Evolutionary conservation across 2,329 filamentous ascomycete genomes (phyloP).

Genomic region (Tolypocladium album): DNA sequence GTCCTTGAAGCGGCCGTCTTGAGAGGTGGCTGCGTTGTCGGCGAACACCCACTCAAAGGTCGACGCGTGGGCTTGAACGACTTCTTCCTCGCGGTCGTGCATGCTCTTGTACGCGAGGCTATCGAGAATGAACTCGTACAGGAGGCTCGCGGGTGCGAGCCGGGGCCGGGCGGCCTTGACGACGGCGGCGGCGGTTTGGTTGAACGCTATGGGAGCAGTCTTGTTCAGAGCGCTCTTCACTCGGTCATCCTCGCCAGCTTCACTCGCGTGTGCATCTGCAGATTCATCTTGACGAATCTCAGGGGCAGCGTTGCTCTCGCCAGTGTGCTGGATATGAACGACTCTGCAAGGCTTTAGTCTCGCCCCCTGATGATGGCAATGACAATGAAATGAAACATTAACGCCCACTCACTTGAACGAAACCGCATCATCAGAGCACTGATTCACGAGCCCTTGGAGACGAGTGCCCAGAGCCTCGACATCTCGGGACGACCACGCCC

Average conservation of each 20-base stretch:
- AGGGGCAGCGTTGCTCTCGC: not conserved
- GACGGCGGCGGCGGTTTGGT: too few relatives aligned
- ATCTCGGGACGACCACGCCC: constrained; percentile 9
- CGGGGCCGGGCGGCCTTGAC: not conserved
- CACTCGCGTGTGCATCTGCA: not conserved
- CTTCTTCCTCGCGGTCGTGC: constrained; percentile 18
- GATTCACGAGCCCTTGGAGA: constrained; percentile 6
- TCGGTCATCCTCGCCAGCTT: not conserved
- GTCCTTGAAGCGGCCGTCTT: constrained; percentile 10
- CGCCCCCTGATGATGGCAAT: not conserved
- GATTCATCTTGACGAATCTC: not conserved
- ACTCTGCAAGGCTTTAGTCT: not conserved
- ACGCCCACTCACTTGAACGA: not conserved
- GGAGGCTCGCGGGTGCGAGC: constrained; percentile 9
- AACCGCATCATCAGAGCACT: not conserved
- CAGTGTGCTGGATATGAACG: not conserved
- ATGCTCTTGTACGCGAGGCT: constrained; percentile 19
- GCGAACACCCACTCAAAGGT: constrained; percentile 28
- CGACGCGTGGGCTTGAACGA: constrained; percentile 14
- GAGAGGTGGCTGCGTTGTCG: not conserved
- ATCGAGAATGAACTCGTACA: constrained; percentile 21
- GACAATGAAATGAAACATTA: too few relatives aligned
- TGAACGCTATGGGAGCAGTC: not conserved
- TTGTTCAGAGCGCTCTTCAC: not conserved
- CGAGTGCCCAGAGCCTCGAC: constrained; percentile 8